These are phyloP conservation scores for Larix kaempferi DNA, from an alignment of 75 land plant genomes.

Conservation along the genomic window DNA sequence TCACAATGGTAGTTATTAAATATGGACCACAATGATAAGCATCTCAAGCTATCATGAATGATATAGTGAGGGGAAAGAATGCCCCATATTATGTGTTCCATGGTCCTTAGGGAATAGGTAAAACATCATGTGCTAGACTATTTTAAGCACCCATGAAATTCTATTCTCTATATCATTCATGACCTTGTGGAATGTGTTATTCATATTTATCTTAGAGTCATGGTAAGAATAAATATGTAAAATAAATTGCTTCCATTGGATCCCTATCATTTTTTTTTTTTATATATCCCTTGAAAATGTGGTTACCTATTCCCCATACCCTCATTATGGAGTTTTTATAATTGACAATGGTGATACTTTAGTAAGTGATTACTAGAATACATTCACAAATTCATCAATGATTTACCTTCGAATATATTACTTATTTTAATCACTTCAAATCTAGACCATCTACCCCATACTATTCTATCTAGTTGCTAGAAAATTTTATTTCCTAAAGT, in stretches of 20 bases:
- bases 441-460: slow-evolving; percentile 81
- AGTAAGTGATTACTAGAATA: slow-evolving; percentile 70
- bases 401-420: slow-evolving; percentile 71
- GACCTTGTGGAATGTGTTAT: slow-evolving; percentile 81
- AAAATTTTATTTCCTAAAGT: slow-evolving; percentile 85
- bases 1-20: too few species aligned
- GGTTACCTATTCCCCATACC: slow-evolving; percentile 20
- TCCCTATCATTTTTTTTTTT: slow-evolving; percentile 40
- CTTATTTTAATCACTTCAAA: slow-evolving; percentile 68
- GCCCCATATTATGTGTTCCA: slow-evolving; percentile 83
- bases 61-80: slow-evolving; percentile 54
- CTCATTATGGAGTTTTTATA: slow-evolving; percentile 69
- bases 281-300: slow-evolving; percentile 38
- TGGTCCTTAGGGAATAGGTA: slow-evolving; percentile 97
- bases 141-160: slow-evolving; percentile 90
- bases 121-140: slow-evolving; percentile 82
- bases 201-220: slow-evolving; percentile 57
- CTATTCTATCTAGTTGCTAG: slow-evolving; percentile 78
- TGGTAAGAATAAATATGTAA: slow-evolving; percentile 57
- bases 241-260: slow-evolving; percentile 60
- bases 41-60: slow-evolving; percentile 78
- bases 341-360: slow-evolving; percentile 82
- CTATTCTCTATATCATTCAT: slow-evolving; percentile 42
- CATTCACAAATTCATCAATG: slow-evolving; percentile 74
- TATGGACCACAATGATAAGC: too few species aligned